phyloP scores from a whole-genome alignment of 495 filamentous ascomycete species.

The Penicillium argentinense region DNA sequence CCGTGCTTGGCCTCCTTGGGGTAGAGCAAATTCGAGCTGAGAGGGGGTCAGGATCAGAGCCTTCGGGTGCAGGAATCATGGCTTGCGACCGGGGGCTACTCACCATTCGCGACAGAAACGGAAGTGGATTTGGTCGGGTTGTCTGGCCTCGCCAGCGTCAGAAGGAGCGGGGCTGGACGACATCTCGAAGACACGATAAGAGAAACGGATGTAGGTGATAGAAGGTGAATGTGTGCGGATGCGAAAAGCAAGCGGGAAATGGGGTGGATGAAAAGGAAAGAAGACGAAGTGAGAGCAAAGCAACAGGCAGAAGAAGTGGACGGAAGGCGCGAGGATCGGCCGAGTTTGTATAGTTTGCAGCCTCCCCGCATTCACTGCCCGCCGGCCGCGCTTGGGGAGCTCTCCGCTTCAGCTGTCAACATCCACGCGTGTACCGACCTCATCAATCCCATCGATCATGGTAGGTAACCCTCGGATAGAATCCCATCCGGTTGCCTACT shows the following conservation, averaged over 20 bases:
- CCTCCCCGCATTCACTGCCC: too few species aligned
- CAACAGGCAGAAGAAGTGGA: too few species aligned
- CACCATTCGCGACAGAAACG: constrained; percentile 96
- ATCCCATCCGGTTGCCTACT: too few species aligned
- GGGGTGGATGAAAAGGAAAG: background rate
- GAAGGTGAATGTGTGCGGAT: too few species aligned
- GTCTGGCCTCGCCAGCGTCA: constrained; percentile 52
- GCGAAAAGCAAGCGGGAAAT: background rate
- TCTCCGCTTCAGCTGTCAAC: too few species aligned
- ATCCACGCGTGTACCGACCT: too few species aligned
- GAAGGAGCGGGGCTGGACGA: constrained; percentile 64
- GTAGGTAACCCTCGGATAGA: too few species aligned
- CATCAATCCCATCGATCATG: background rate
- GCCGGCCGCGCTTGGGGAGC: too few species aligned
- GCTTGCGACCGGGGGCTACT: constrained; percentile 8
- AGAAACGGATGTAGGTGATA: background rate
- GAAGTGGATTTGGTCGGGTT: constrained; percentile 83
- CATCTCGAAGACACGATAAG: constrained; percentile 13
- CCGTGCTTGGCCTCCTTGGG: constrained; percentile 80
- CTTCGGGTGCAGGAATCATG: background rate
- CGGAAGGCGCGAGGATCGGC: too few species aligned
- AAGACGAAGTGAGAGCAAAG: too few species aligned
- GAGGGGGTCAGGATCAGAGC: constrained; percentile 12
- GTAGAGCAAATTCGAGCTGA: constrained; percentile 92
- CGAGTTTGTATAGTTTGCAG: too few species aligned